These are phyloP conservation scores for Petunia hybrid DNA, from an alignment of 305 asterid species.

Conservation along the genomic window DNA sequence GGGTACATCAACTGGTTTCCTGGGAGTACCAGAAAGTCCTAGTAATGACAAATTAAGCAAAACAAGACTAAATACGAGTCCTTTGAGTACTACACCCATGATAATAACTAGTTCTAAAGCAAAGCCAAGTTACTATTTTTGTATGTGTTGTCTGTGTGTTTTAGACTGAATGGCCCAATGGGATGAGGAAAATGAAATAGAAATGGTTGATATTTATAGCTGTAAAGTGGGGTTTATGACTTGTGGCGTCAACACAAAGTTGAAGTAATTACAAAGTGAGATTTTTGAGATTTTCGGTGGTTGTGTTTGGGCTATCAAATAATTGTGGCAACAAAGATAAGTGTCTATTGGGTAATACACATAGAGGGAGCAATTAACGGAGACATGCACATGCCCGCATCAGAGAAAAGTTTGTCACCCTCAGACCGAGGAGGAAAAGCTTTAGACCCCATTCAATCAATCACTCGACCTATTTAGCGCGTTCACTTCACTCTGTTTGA, in stretches of 20 bases:
- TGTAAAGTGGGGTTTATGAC: neutral
- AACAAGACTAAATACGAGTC: constrained; percentile 28
- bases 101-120: neutral
- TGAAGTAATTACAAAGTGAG: neutral
- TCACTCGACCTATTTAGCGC: neutral
- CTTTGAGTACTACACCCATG: constrained; percentile 31
- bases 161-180: constrained; percentile 20
- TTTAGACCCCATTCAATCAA: neutral
- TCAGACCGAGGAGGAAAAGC: neutral
- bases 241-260: neutral
- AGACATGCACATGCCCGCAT: constrained; percentile 30
- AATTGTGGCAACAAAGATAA: neutral
- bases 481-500: neutral
- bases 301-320: neutral
- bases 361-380: constrained; percentile 39
- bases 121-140: neutral
- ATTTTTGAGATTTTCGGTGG: constrained; percentile 7
- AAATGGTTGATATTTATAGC: constrained; percentile 21
- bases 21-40: constrained; percentile 40
- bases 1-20: constrained; percentile 48
- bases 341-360: neutral
- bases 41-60: constrained; percentile 30
- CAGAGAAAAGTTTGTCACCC: constrained; percentile 10
- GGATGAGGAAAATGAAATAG: neutral
- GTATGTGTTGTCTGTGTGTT: constrained; percentile 4